Conservation (phyloP, 179 eudicot genomes). For the Camellia oleifera region DNA sequence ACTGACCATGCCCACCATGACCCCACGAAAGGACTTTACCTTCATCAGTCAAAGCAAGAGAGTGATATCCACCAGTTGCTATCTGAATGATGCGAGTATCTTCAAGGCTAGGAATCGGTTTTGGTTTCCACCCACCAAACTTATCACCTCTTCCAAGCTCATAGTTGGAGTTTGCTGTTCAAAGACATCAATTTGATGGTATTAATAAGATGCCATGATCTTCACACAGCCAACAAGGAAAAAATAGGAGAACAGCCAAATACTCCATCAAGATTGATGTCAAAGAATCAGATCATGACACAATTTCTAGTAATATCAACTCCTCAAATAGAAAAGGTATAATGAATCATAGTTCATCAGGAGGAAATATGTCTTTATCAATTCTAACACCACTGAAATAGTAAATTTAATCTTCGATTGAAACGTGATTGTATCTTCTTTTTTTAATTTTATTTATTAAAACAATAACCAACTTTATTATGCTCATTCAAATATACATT, state of each 20-base stretch:
- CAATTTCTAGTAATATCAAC: neutral
- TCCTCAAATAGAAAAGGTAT: neutral
- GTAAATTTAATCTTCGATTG: neutral
- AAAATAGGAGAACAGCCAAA: neutral
- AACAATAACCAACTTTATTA: neutral
- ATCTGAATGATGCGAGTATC: constrained; percentile 62
- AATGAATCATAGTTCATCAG: neutral
- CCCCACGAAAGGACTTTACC: constrained; percentile 97
- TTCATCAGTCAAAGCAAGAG: constrained; percentile 88
- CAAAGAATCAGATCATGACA: neutral
- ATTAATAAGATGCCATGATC: neutral
- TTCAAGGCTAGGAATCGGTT: constrained; percentile 57
- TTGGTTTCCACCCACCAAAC: constrained; percentile 89
- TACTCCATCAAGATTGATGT: too few species aligned
- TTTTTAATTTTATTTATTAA: neutral
- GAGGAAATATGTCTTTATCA: neutral
- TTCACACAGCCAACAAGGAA: neutral
- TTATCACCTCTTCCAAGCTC: constrained; percentile 96
- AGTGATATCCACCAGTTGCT: constrained; percentile 92
- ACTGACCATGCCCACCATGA: constrained; percentile 91
- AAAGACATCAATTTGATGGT: constrained; percentile 6
- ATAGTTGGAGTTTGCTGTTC: constrained; percentile 86
- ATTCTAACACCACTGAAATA: neutral
- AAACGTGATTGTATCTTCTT: neutral
- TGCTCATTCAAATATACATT: neutral